Evolutionary conservation across 2,329 filamentous ascomycete genomes (phyloP), one percentile per base, ranked within the genome.

Genomic region (Sporothrix pallida): DNA sequence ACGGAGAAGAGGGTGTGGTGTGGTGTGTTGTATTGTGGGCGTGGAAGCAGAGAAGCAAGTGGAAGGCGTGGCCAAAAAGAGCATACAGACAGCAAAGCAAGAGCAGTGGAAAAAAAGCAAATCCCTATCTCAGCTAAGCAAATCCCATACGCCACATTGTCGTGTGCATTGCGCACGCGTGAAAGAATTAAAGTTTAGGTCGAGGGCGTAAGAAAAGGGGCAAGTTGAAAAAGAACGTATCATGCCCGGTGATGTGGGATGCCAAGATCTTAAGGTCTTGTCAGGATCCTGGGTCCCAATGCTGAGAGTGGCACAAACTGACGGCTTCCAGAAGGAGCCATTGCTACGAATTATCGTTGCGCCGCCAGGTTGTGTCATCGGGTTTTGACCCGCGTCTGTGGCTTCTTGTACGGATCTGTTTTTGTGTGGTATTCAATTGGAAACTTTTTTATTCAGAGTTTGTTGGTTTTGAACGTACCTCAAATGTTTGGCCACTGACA

Each of bases 61-160:
- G 5, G 60, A 46, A 50, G 12, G 23, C 8, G 56, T 15, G 23
- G 26, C 31, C 31, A 37, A 37, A 37, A 37, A 37, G 31, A 37
- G 4, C 31, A 37, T 5, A 62, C 26, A 42, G 58, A 62, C 26
- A 17, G 13, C 23, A 44, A n/a, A 63, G 17, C n/a, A n/a, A n/a
- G n/a, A n/a, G 58, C 10, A 17, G 13, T 26, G 46, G 13, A 4
- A n/a, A n/a, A 12, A 20, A 52, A 52, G 67, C 67, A 69, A 69
- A 54, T 44, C 67, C 67, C 65, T 52, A 68, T 52, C 63, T 68
- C 44, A 26, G 17, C n/a, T 48, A 46, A 65, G 62, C 62, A 65
- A 48, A 48, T 12, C 31, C 62, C 62, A 50, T 50, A 23, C 31
- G 31, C 31, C 31, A 37, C 7, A 48, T 26, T 26, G 10, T 37